Base-by-base conservation (phyloP, 2,329 filamentous ascomycete genomes). In the Epichloe festucae region DNA sequence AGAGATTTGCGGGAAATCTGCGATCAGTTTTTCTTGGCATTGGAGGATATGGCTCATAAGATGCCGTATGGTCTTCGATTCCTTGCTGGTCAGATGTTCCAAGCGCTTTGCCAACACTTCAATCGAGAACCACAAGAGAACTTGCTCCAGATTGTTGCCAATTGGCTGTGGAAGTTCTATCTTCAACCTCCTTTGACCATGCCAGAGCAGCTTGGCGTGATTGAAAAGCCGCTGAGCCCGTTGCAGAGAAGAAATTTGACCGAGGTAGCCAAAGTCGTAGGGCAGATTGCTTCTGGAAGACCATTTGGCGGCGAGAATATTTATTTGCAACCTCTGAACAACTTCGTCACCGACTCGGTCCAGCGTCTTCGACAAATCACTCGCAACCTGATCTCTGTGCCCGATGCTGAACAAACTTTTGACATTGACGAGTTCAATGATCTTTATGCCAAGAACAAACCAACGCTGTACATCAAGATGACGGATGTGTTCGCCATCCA, bases 341-440 rank as follows among this genome's bases (percentile, higher is more conserved):
- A 83, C 47, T 97, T 95, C 65, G 77, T 98, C 46, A 81, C 78
- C 17, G 88, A 96, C 54, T 90, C 90, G 0, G 83, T 95, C 47
- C 83, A 89, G 59, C 79, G 90, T 23, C 74, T 96, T 53, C 78
- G 80, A 35, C 78, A 85, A 12, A 88, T 93, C 44, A 87, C 87
- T 69, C 78, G 77, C 45, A 80, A 85, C 36, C 69, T 97, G 54
- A 88, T 98, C 58, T 81, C 85, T 12, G 87, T 97, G 12, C 82
- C 86, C 14, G 85, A 93, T 60, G 87, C 89, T 0, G 93, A 98
- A 67, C 78, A 81, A 49, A 93, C 93, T 23, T 98, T 97, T 63
- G 90, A 97, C 67, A 96, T 98, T 65, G 93, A 98, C 64, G 93
- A 97, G 66, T 98, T 93, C 78, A 97, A 96, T 65, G 93, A 98